phyloP scores from a whole-genome alignment of 129 eudicot species.

The Glebionis coronaria region DNA sequence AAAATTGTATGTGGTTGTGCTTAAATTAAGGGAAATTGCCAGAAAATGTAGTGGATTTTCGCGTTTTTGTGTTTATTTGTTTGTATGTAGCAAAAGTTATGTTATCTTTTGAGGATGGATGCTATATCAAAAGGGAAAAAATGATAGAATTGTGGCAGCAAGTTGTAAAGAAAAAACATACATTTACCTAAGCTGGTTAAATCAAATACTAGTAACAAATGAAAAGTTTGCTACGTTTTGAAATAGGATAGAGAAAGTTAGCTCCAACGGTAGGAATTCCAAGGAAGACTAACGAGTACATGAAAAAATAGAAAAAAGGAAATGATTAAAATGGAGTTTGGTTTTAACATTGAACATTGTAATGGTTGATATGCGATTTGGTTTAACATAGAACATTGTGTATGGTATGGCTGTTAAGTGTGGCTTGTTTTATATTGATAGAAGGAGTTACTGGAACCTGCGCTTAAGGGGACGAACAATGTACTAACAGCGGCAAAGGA shows the following conservation, averaged over 20 bases:
- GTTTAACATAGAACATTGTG: conserved; percentile 14
- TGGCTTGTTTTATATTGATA: conserved; percentile 27
- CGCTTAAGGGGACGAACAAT: conserved; percentile 78
- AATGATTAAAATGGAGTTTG: no score
- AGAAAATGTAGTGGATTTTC: no score
- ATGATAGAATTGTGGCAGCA: no score
- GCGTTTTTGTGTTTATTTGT: no score
- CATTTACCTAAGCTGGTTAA: no score
- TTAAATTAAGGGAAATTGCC: background rate
- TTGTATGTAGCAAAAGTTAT: background rate
- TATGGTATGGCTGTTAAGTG: background rate
- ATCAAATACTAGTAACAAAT: no score
- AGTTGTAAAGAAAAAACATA: no score
- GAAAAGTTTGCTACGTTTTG: no score
- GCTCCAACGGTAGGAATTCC: no score
- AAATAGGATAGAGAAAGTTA: no score
- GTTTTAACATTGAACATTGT: background rate
- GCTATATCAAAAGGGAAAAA: background rate
- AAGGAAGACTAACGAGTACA: no score
- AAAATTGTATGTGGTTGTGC: background rate
- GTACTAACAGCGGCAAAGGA: conserved; percentile 89
- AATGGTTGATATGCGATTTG: conserved; percentile 17
- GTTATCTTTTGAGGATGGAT: background rate
- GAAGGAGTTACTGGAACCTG: conserved; percentile 75
- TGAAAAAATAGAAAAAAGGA: no score